A percentile compares a stretch with the other conserved stretches of the same genome.
These are phyloP conservation scores for Aspergillus sp. DNA, from an alignment of 2,329 filamentous ascomycete species.

Conservation along the genomic window DNA sequence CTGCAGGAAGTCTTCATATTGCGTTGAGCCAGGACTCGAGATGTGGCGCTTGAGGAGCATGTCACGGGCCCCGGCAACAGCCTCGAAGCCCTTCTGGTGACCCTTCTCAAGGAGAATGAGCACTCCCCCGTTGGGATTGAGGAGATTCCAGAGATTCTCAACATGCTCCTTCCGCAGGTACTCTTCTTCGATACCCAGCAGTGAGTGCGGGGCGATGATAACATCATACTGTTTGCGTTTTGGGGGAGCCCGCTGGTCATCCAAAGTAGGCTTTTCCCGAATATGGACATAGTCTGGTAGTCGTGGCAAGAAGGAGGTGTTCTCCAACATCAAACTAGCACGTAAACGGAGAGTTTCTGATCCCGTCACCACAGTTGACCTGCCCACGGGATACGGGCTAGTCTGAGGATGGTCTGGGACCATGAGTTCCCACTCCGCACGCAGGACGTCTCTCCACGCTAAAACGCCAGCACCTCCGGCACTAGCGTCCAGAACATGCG, in stretches of 20 bases:
- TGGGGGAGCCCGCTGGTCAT: slow-evolving; percentile 54
- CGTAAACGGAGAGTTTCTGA: slow-evolving; percentile 73
- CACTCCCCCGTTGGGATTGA: slow-evolving; percentile 81
- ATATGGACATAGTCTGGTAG: slow-evolving; percentile 81
- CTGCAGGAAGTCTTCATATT: slow-evolving; percentile 39
- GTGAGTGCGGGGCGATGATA: slow-evolving; percentile 81
- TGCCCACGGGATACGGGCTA: slow-evolving; percentile 54
- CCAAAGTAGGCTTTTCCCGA: slow-evolving; percentile 56
- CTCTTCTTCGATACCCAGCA: slow-evolving; percentile 74
- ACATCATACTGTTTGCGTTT: slow-evolving; percentile 81
- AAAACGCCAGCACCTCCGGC: slow-evolving; percentile 61
- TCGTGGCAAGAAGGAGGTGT: slow-evolving; percentile 88
- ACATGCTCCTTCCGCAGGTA: slow-evolving; percentile 75
- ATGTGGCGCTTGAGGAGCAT: slow-evolving; percentile 76
- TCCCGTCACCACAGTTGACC: slow-evolving; percentile 76
- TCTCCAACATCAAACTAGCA: slow-evolving; percentile 72
- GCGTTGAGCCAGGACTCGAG: slow-evolving; percentile 53
- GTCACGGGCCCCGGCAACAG: slow-evolving; percentile 79
- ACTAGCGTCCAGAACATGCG: slow-evolving; percentile 61
- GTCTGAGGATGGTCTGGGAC: slow-evolving; percentile 42
- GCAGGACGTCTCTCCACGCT: slow-evolving; percentile 68
- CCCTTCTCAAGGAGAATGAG: slow-evolving; percentile 89
- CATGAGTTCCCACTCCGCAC: slow-evolving; percentile 77
- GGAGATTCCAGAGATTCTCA: slow-evolving; percentile 84
- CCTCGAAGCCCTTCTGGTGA: slow-evolving; percentile 86